Evolutionary conservation across 179 eudicot species (phyloP).

Genomic region (Carnegiea gigantea): DNA sequence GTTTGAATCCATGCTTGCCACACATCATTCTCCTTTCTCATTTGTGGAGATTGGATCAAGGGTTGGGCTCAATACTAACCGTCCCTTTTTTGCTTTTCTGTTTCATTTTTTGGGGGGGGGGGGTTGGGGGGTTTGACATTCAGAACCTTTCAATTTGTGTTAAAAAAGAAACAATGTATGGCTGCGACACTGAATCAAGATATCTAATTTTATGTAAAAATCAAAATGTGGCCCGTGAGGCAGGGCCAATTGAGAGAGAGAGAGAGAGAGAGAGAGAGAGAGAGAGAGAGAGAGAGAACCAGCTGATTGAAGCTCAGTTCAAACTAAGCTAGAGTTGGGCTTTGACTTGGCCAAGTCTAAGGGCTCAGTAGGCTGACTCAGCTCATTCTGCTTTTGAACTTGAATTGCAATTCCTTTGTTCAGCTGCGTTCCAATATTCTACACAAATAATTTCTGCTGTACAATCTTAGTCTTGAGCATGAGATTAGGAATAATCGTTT

Average conservation of each 20-base stretch:
- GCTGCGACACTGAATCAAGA: background rate
- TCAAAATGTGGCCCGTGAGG: too few relatives aligned
- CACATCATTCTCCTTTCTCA: background rate
- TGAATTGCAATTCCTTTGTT: background rate
- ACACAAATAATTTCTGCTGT: background rate
- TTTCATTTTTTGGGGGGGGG: background rate
- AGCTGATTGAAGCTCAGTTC: background rate
- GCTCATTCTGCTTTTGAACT: conserved; percentile 1
- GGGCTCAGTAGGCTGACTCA: background rate
- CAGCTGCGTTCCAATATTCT: background rate
- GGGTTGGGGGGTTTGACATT: background rate
- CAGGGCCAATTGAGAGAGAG: background rate
- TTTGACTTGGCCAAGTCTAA: background rate
- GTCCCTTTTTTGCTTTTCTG: too few relatives aligned
- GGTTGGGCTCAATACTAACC: too few relatives aligned
- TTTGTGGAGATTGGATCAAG: background rate
- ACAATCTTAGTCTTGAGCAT: background rate
- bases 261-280: background rate
- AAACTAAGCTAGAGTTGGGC: background rate
- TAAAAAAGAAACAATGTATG: background rate
- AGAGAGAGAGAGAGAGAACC: background rate
- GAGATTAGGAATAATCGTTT: background rate
- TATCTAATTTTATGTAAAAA: background rate
- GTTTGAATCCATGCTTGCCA: too few relatives aligned
- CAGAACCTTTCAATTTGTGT: background rate